Evolutionary conservation across 176 grass and related monocot genomes (phyloP).

Genomic region (Elymus sibiricus): DNA sequence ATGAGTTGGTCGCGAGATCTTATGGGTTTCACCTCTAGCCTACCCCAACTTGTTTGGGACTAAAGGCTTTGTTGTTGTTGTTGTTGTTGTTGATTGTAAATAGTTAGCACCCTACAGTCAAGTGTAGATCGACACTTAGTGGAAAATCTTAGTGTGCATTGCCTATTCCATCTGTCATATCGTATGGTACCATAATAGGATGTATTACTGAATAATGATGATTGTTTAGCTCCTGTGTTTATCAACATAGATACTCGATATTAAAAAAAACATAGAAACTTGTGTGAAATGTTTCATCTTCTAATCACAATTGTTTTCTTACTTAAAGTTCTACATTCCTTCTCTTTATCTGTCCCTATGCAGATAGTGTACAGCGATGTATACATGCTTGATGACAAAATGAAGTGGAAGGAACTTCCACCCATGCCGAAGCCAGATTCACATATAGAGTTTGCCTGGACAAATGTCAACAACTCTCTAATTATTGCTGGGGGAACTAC

Average conservation of each 20-base stretch:
- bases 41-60: no score
- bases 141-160: neutral
- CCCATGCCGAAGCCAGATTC: constrained; percentile 92
- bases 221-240: neutral
- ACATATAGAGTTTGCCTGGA: constrained; percentile 97
- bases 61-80: no score
- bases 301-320: constrained; percentile 18
- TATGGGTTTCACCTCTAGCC: no score
- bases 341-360: constrained; percentile 12
- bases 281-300: neutral
- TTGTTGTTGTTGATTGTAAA: no score
- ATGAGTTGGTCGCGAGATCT: no score
- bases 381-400: constrained; percentile 84
- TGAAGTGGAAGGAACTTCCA: constrained; percentile 79
- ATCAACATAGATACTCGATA: neutral
- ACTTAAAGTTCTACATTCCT: neutral
- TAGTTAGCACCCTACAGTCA: neutral
- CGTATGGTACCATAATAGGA: neutral
- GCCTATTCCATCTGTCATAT: neutral
- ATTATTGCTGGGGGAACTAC: constrained; percentile 90
- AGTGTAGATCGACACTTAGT: neutral
- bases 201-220: neutral
- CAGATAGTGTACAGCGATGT: constrained; percentile 92
- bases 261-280: no score
- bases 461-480: constrained; percentile 81